phyloP scores from a whole-genome alignment of 73 alveolate genomes.

The Blepharisma japonicum region DNA sequence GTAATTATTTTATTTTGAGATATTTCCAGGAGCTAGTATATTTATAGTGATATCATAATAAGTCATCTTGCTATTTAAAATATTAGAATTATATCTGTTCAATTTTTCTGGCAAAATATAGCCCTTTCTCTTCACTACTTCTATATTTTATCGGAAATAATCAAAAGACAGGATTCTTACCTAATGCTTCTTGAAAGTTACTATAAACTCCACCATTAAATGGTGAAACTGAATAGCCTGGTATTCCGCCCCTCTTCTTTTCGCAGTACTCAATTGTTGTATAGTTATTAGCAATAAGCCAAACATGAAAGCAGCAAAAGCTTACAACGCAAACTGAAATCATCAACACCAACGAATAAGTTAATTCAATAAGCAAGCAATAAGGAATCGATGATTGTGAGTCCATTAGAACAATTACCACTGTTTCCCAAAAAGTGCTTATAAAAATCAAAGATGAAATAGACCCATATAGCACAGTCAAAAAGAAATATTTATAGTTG shows the following conservation, averaged over 20 bases:
- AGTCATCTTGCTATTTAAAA: too few species aligned
- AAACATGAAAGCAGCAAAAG: slow-evolving; percentile 51
- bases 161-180: slow-evolving; percentile 24
- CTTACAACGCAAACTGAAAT: slow-evolving; percentile 34
- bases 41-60: too few species aligned
- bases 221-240: slow-evolving; percentile 10
- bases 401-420: neutral
- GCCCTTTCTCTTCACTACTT: neutral
- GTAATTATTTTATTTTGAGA: too few species aligned
- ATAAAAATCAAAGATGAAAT: slow-evolving; percentile 10
- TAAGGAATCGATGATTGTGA: neutral
- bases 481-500: slow-evolving; percentile 51
- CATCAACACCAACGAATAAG: slow-evolving; percentile 34
- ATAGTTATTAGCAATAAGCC: slow-evolving; percentile 41
- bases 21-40: too few species aligned
- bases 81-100: too few species aligned
- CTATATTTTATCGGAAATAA: slow-evolving; percentile 16
- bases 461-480: neutral
- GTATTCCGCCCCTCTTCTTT: slow-evolving; percentile 31
- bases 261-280: slow-evolving; percentile 72
- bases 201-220: slow-evolving; percentile 7
- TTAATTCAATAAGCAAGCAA: slow-evolving; percentile 14
- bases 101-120: neutral
- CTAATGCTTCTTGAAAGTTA: slow-evolving; percentile 29
- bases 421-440: slow-evolving; percentile 41